Evolutionary conservation across 257 asterid species (phyloP), one percentile per base, ranked within the genome.

Genomic region (Prunella vulgaris): DNA sequence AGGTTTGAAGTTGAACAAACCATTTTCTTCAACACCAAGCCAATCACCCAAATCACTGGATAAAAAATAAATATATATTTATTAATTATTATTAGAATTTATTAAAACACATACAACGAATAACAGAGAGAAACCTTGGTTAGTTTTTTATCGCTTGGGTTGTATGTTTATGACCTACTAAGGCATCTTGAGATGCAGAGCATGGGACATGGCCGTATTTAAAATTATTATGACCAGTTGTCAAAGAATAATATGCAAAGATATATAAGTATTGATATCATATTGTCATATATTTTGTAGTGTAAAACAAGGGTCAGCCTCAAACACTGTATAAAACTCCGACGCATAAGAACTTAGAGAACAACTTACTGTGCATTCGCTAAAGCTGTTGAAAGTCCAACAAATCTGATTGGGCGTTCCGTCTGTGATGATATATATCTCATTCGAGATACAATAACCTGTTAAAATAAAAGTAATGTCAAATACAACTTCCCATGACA

Each of bases 371-470:
- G 88, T 59, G 99, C 99, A 83, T 93, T 93, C 51, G 99, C 99
- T 77, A 93, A 84, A 69, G 99, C 99, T 40, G 99, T 93, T 64
- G 99, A 93, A 70, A 93, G 95, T 64, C 99, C 99, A 79, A 93
- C 84, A 85, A 90, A 93, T 66, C 97, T 93, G 71, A 93, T 82
- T 5, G 85, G 75, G 17, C 97, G 90, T 61, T 90, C 99, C 22
- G 99, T 93, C 83, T 90, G 96, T 72, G 99, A 93, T 77, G 99
- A 93, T 80, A 93, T 93, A 82, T 90, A 93, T 86, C 99, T 86
- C 99, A 93, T 93, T 77, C 99, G 84, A 42, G 99, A 93, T 71
- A 93, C 97, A 81, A 93, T 93, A 83, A 93, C 99, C 99, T 93
- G 72, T 42, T 60, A 75, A 56, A 27, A 60, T 35, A 74, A 71